Base-by-base conservation (phyloP, 1,139 yeast genomes). In the Geotrichum phurueaensis region DNA sequence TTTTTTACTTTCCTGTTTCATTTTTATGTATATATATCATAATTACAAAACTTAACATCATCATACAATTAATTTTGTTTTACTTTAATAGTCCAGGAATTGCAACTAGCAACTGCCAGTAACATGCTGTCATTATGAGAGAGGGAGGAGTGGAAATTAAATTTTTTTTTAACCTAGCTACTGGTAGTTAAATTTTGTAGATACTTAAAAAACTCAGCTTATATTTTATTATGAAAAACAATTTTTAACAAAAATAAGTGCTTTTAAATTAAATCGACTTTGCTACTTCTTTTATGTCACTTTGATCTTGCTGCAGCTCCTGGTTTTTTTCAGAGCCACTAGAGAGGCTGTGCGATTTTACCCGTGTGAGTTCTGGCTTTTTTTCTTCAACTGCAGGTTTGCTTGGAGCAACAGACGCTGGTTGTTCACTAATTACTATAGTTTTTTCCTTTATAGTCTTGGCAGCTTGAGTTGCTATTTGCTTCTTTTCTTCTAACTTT, bases 401-500 rank as follows among this genome's bases (percentile, higher is more conserved):
- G 9, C 18, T n/a, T 39, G 20, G 5, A 22, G 15, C 52, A n/a
- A 22, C 45, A 15, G 48, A 23, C 1, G 15, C 31, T 27, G 31
- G 31, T 10, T 27, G 20, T 7, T 39, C 22, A n/a, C 22, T 39
- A 4, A 39, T 9, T 7, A 39, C n/a, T n/a, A 18, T 4, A n/a
- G 12, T n/a, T 39, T 39, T 39, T 3, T 39, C 47, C 9, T 12
- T 39, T 15, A n/a, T 39, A 7, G 47, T 10, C 9, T 39, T 39
- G 18, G 20, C 20, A 13, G 47, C 54, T 15, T 53, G 25, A 43
- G 56, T 58, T 18, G 59, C 51, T n/a, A 59, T 45, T 5, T 45
- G 49, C 58, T 62, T 58, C 39, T 67, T 65, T 22, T 66, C 60
- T 23, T 61, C 56, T 33, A 69, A 61, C 53, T 68, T 64, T 25